Conservation (phyloP, 164 flowering plant genomes). For the Sextonia rubra region DNA sequence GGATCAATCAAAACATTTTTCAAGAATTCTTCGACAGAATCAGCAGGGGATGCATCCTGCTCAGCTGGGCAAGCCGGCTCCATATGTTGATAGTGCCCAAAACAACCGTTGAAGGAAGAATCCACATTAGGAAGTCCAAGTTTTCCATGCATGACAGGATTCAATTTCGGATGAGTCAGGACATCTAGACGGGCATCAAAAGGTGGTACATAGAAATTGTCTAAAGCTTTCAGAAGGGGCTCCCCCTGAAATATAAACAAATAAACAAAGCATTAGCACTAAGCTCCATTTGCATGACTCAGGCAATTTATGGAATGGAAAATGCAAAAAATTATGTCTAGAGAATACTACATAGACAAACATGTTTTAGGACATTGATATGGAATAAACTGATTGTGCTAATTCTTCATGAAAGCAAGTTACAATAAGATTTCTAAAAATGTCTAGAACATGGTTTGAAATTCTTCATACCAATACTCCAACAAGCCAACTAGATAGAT, state of each 20-base stretch:
- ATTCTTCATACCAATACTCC: not conserved
- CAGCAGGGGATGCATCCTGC: conserved; percentile 18
- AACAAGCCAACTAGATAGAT: not conserved
- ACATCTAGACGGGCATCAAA: conserved; percentile 14
- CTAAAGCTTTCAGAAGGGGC: conserved; percentile 8
- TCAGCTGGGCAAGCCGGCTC: conserved; percentile 29
- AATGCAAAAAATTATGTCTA: not conserved
- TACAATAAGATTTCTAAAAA: not conserved
- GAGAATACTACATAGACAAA: not conserved
- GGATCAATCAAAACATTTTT: conserved; percentile 27
- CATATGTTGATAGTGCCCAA: conserved; percentile 8
- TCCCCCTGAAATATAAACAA: conserved; percentile 20
- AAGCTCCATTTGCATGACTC: not conserved
- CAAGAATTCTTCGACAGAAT: conserved; percentile 30
- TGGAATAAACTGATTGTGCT: not conserved
- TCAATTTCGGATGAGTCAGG: conserved; percentile 24
- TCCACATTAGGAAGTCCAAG: conserved; percentile 21
- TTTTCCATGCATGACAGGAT: conserved; percentile 19
- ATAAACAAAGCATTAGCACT: not conserved
- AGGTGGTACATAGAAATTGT: conserved; percentile 5
- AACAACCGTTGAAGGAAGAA: conserved; percentile 20
- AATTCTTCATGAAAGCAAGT: not conserved
- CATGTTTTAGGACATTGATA: not conserved
- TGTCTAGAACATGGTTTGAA: not conserved
- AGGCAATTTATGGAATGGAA: conserved; percentile 1